Conservation (phyloP, 2,329 filamentous ascomycete species). For the Cordyceps tenuipes region DNA sequence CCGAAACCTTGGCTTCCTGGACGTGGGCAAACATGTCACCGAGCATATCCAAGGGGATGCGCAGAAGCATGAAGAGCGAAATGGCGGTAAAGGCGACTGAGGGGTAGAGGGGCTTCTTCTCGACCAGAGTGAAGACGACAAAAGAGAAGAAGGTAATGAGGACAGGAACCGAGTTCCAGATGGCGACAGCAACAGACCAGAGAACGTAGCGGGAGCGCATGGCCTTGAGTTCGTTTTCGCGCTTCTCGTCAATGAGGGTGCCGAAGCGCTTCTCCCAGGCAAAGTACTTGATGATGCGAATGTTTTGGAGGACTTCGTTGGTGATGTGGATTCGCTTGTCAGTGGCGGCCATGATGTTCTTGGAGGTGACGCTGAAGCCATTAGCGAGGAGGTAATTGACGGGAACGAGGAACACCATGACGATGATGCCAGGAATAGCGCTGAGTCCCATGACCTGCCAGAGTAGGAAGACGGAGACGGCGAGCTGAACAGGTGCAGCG, state of each 20-base stretch:
- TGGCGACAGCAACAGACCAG: constrained; percentile 84
- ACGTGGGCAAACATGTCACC: constrained; percentile 99
- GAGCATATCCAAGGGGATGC: constrained; percentile 88
- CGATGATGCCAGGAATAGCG: constrained; percentile 82
- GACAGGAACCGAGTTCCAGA: constrained; percentile 94
- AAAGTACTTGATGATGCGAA: constrained; percentile 98
- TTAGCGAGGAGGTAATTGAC: constrained; percentile 84
- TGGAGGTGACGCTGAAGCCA: constrained; percentile 79
- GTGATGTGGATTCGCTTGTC: constrained; percentile 95
- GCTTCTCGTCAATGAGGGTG: constrained; percentile 80
- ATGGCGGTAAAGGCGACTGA: constrained; percentile 94
- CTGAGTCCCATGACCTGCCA: constrained; percentile 88
- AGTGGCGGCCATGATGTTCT: constrained; percentile 83
- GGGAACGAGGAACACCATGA: constrained; percentile 83
- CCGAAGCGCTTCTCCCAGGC: constrained; percentile 94
- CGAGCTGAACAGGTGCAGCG: constrained; percentile 78
- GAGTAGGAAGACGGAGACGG: constrained; percentile 71
- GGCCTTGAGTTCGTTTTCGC: constrained; percentile 66
- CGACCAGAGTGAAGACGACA: constrained; percentile 81
- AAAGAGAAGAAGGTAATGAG: constrained; percentile 97
- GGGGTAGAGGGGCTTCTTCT: constrained; percentile 80
- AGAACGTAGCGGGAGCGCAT: constrained; percentile 78
- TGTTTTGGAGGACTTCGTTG: constrained; percentile 94
- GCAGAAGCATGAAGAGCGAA: constrained; percentile 88
- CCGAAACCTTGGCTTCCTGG: constrained; percentile 92